Conservation (phyloP, 208 protist genomes). For the Wallacemonas sp. region DNA sequence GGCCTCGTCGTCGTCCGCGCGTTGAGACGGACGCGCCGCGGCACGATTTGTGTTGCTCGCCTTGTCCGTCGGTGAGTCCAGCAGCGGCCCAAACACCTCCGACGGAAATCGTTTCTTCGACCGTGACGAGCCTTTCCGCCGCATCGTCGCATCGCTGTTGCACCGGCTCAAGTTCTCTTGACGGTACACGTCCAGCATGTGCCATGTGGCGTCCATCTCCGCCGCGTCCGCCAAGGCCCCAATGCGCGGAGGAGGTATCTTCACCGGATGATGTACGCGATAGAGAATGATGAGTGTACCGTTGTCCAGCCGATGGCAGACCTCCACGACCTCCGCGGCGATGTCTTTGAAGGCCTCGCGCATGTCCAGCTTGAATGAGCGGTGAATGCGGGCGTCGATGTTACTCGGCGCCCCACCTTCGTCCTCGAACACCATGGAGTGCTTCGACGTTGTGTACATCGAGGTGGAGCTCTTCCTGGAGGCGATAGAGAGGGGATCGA, state of each 20-base stretch:
- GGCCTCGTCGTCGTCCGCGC: background rate
- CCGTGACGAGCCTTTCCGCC: background rate
- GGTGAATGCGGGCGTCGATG: conserved; percentile 5
- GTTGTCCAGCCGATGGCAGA: background rate
- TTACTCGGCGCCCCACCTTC: conserved; percentile 2
- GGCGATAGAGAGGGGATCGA: no score
- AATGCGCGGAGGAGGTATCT: background rate
- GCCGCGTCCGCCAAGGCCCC: background rate
- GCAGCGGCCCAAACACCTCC: background rate
- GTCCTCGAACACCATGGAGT: conserved; percentile 15
- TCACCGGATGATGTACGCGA: conserved; percentile 1
- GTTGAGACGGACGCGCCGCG: background rate
- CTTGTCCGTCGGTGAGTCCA: conserved; percentile 7
- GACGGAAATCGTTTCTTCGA: background rate
- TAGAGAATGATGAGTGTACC: background rate
- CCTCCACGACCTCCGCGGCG: background rate
- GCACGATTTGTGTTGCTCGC: no score
- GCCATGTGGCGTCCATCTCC: conserved; percentile 6
- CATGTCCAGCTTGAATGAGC: conserved; percentile 13
- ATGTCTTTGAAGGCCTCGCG: conserved; percentile 8
- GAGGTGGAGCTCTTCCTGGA: no score
- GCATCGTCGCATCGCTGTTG: conserved; percentile 6
- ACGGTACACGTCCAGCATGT: conserved; percentile 5
- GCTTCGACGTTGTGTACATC: background rate
- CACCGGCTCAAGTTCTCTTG: conserved; percentile 3